These are phyloP conservation scores for Zopfia rhizophila DNA, from an alignment of 2,329 filamentous ascomycete species.

Conservation along the genomic window DNA sequence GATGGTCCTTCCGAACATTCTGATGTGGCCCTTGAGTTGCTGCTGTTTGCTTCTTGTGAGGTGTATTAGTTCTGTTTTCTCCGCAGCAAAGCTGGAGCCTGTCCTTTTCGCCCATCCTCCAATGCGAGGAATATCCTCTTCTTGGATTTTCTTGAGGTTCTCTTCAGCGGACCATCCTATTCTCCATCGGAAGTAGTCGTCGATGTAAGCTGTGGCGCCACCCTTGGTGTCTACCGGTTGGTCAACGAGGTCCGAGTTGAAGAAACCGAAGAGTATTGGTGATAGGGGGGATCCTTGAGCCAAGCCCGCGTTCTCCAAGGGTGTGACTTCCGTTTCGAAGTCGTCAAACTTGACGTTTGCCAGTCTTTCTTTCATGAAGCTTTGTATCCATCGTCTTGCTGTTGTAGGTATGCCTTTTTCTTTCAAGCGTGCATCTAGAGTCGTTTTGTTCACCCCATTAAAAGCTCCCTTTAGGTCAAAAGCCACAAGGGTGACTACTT, in stretches of 20 bases:
- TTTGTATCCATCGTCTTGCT: conserved; percentile 25
- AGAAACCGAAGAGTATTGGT: conserved; percentile 9
- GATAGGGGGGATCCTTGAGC: conserved; percentile 30
- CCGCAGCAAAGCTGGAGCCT: conserved; percentile 36
- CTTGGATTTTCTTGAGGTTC: not conserved
- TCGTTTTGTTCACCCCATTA: conserved; percentile 5
- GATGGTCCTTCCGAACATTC: conserved; percentile 26
- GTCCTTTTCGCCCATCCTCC: conserved; percentile 35
- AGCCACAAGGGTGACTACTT: conserved; percentile 3
- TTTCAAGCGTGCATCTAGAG: no score
- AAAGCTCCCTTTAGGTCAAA: conserved; percentile 9
- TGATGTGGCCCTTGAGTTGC: not conserved
- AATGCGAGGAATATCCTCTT: conserved; percentile 28
- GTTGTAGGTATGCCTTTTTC: no score
- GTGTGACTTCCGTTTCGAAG: conserved; percentile 16
- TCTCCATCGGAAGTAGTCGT: conserved; percentile 22
- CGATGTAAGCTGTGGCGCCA: conserved; percentile 11
- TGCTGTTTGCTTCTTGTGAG: conserved; percentile 32
- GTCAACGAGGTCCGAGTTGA: conserved; percentile 7
- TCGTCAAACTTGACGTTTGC: conserved; percentile 27
- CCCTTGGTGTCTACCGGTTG: not conserved
- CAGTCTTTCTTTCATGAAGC: conserved; percentile 27
- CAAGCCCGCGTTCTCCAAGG: conserved; percentile 33
- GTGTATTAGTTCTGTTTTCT: conserved; percentile 45
- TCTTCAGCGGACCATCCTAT: conserved; percentile 29